Conservation (phyloP, 192 early-diverging fungal species). For the Haplosporangium gracile region DNA sequence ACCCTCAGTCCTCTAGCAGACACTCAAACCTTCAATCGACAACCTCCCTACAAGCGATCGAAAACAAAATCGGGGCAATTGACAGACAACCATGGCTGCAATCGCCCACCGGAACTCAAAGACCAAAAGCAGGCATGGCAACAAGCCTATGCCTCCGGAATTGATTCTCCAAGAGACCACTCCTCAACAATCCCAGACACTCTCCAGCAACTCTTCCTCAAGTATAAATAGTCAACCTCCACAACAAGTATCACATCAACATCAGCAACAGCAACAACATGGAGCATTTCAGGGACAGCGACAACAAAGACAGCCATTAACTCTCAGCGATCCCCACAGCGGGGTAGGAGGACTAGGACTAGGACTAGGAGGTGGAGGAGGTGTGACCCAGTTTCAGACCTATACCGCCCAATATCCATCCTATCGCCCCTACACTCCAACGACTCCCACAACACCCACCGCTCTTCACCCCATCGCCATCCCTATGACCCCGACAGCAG, state of each 20-base stretch:
- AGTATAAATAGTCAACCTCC: slow-evolving; percentile 32
- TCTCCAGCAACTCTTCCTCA: slow-evolving; percentile 38
- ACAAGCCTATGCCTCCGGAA: slow-evolving; percentile 30
- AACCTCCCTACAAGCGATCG: too few relatives aligned
- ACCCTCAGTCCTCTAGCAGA: not conserved
- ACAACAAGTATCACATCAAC: slow-evolving; percentile 5
- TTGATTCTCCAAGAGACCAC: slow-evolving; percentile 24
- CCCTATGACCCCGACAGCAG: slow-evolving; percentile 25
- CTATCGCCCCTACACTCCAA: slow-evolving; percentile 49
- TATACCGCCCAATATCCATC: slow-evolving; percentile 43
- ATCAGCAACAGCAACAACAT: slow-evolving; percentile 22
- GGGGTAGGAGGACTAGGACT: slow-evolving; percentile 16
- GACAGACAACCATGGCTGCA: slow-evolving; percentile 16
- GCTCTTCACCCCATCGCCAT: slow-evolving; percentile 8
- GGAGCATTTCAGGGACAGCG: slow-evolving; percentile 22
- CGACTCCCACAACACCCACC: slow-evolving; percentile 38
- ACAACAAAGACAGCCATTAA: slow-evolving; percentile 19
- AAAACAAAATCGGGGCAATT: not conserved
- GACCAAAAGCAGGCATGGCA: slow-evolving; percentile 18
- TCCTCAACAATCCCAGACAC: slow-evolving; percentile 19
- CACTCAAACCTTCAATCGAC: not conserved
- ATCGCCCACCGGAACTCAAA: slow-evolving; percentile 21
- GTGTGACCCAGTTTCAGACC: slow-evolving; percentile 21
- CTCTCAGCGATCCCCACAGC: slow-evolving; percentile 15
- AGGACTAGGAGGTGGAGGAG: slow-evolving; percentile 4